Base-by-base conservation (phyloP, 106 monocot species). In the Platanthera zijinensis region DNA sequence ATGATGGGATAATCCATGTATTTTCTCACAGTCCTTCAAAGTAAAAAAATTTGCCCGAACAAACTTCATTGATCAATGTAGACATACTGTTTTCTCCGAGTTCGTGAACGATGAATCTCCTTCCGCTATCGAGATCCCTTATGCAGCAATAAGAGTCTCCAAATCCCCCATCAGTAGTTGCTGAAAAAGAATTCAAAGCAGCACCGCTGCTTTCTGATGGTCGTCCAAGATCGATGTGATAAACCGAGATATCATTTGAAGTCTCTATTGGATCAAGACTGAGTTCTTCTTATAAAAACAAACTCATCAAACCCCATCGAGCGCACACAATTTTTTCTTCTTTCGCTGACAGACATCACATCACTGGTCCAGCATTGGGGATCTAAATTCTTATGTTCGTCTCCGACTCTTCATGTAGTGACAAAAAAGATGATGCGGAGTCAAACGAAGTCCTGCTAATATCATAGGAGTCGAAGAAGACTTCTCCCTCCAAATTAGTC, bases 391-490 rank as follows among this genome's bases (percentile, higher is more conserved):
- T 73, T 3, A 56, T 39, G n/a, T 74, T 77, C 7, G 54, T 39
- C 25, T 80, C 80, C 46, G 14, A 51, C 32, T 77, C 57, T 45
- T 84, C 84, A 45, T 59, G 19, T 15, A 52, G 14, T 10, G 32
- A 21, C 0, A 81, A 76, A 62, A 46, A 66, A 8, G 76, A 74
- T 12, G 83, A 74, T 50, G 48, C n/a, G 69, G 84, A 87, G 66
- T 77, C 84, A 30, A 83, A 13, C 11, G 82, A 85, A 72, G 15
- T 59, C 45, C 74, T 48, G 51, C 73, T 32, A 59, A n/a, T 63
- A 56, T 89, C 87, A 45, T 76, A 28, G 10, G 89, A 76, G 48
- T 92, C 92, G 69, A 80, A 79, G 84, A 89, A 89, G 50, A 86
- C 75, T 57, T 84, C 82, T 74, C 71, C 89, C 52, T 83, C 84